Evolutionary conservation across 179 eudicot species (phyloP).

Genomic region (Beta macrorhiza): DNA sequence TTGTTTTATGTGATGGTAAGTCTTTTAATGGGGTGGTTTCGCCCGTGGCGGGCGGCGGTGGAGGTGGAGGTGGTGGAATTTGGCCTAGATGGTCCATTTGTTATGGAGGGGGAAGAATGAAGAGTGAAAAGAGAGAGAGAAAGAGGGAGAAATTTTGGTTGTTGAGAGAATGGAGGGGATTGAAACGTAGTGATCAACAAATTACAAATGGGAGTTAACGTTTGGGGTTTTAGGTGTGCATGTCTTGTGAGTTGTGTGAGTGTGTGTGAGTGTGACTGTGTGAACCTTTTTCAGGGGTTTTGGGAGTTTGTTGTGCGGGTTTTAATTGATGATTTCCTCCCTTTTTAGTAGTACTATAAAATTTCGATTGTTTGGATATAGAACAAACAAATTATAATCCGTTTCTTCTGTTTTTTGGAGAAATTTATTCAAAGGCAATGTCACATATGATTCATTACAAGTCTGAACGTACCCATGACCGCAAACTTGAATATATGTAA

Average conservation of each 20-base stretch:
- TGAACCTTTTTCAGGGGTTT: neutral
- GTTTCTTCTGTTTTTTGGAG: no score
- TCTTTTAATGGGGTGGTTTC: slow-evolving; percentile 12
- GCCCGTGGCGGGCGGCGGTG: neutral
- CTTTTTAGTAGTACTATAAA: neutral
- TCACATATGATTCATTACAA: no score
- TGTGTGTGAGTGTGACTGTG: neutral
- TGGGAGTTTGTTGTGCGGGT: slow-evolving; percentile 8
- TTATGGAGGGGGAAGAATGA: neutral
- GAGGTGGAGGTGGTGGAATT: neutral
- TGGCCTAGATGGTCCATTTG: neutral
- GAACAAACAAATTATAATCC: no score
- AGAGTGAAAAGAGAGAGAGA: neutral
- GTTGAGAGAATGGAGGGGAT: neutral
- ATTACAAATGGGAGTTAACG: neutral
- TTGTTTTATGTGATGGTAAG: neutral
- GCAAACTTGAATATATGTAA: no score
- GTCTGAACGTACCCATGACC: no score
- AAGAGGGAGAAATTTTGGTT: neutral
- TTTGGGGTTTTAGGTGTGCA: neutral
- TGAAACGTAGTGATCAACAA: slow-evolving; percentile 8
- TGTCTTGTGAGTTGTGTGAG: slow-evolving; percentile 14
- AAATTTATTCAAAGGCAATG: no score
- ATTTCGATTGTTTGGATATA: no score
- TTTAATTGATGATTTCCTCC: no score